phyloP scores from a whole-genome alignment of 805 yeast species.

The Saccharomycopsis fibuligera region DNA sequence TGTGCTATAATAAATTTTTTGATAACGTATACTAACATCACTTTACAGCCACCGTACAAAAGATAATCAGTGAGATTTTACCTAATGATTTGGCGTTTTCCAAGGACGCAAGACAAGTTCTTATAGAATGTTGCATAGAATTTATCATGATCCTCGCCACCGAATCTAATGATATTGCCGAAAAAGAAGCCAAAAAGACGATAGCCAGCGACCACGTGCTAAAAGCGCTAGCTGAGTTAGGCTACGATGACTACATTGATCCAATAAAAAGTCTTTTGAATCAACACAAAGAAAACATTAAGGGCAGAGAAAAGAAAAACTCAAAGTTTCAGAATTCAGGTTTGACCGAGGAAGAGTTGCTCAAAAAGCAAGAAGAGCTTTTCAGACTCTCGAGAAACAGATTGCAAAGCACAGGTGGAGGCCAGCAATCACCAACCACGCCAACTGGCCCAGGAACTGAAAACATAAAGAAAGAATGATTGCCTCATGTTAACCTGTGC shows the following conservation, averaged over 20 bases:
- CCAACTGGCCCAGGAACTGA: conserved; percentile 6
- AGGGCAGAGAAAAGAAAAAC: conserved; percentile 84
- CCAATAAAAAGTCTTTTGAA: conserved; percentile 71
- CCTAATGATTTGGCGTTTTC: conserved; percentile 86
- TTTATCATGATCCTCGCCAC: conserved; percentile 92
- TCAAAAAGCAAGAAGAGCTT: conserved; percentile 87
- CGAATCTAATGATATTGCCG: conserved; percentile 93
- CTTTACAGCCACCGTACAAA: conserved; percentile 87
- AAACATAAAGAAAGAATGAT: background rate
- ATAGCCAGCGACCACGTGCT: conserved; percentile 95
- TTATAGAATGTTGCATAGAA: conserved; percentile 93
- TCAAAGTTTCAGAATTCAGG: conserved; percentile 93
- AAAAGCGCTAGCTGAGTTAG: conserved; percentile 80
- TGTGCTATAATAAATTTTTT: background rate
- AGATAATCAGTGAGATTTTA: conserved; percentile 82
- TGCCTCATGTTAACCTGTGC: background rate
- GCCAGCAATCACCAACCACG: conserved; percentile 8
- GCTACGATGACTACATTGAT: conserved; percentile 78
- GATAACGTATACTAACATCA: background rate
- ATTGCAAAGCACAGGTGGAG: conserved; percentile 34
- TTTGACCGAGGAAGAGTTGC: conserved; percentile 82
- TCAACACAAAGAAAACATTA: conserved; percentile 83
- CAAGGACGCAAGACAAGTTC: conserved; percentile 89
- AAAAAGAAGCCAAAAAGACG: conserved; percentile 91
- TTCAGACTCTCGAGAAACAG: conserved; percentile 73